Percentiles rank a stretch among this genome's conserved stretches.
phyloP scores from a whole-genome alignment of 305 asterid genomes.

The Fraxinus paxiana region DNA sequence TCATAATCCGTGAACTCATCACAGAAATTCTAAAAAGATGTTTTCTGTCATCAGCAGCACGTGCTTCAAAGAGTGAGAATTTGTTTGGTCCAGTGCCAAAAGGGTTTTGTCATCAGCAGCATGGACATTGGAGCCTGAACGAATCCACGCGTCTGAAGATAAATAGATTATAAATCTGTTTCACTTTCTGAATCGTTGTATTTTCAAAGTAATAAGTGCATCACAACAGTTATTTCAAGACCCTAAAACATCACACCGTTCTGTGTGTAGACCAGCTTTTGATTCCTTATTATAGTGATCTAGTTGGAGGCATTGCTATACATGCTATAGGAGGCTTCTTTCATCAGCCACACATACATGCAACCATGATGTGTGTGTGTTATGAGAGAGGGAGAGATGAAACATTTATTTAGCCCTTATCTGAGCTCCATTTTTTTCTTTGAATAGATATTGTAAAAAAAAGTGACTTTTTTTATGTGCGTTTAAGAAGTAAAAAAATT shows the following conservation, averaged over 20 bases:
- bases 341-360: neutral
- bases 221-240: too few relatives aligned
- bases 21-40: too few relatives aligned
- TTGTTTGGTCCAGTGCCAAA: neutral
- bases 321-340: neutral
- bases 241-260: neutral
- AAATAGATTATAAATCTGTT: neutral
- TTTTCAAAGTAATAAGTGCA: too few relatives aligned
- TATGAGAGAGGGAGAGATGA: neutral
- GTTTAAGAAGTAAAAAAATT: too few relatives aligned
- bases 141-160: neutral
- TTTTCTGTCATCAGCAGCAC: too few relatives aligned
- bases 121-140: neutral
- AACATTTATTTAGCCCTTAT: neutral
- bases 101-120: neutral
- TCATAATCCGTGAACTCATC: too few relatives aligned
- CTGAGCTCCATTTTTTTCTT: neutral
- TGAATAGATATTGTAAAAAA: neutral
- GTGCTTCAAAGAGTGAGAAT: neutral
- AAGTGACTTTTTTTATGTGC: neutral
- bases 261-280: neutral
- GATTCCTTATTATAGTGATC: neutral
- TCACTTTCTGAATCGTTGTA: neutral
- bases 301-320: neutral
- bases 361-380: neutral